A percentile compares a stretch with the other conserved stretches of the same genome.
Conservation (phyloP, 2,329 filamentous ascomycete species). For the Penicillium sp. region DNA sequence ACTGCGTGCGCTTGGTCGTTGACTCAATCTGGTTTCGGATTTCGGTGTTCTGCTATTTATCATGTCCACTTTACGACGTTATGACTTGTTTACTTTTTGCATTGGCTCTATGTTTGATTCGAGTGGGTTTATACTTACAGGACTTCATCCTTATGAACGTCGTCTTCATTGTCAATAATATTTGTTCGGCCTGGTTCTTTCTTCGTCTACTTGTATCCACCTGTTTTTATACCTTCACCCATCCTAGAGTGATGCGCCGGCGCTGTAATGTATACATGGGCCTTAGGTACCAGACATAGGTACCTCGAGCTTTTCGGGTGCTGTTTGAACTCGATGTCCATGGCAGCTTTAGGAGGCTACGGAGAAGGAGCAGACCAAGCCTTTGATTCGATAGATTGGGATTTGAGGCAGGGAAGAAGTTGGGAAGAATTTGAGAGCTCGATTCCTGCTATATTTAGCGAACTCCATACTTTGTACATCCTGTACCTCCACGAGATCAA, state of each 20-base stretch:
- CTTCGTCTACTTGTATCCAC: constrained; percentile 1
- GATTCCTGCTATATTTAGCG: constrained; percentile 3
- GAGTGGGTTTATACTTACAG: background rate
- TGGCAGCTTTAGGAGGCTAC: too few relatives aligned
- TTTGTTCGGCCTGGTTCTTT: background rate
- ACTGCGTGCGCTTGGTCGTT: constrained; percentile 26
- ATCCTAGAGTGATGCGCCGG: background rate
- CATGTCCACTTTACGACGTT: constrained; percentile 20
- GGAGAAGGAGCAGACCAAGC: constrained; percentile 23
- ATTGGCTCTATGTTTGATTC: constrained; percentile 1
- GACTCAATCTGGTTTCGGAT: constrained; percentile 8
- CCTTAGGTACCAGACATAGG: too few relatives aligned
- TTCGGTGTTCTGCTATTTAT: constrained; percentile 10
- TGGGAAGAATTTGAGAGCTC: background rate
- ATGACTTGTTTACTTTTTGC: constrained; percentile 21
- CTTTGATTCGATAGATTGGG: constrained; percentile 20
- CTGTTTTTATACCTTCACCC: background rate
- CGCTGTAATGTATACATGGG: too few relatives aligned
- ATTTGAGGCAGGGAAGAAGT: constrained; percentile 1
- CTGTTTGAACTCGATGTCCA: too few relatives aligned
- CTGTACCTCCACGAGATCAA: background rate
- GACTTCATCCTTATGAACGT: background rate
- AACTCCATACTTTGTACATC: constrained; percentile 12
- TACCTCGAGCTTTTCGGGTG: too few relatives aligned
- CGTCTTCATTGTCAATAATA: background rate